Evolutionary conservation across 768 basidiomycete genomes (phyloP), one percentile per base, ranked within the genome.

Genomic region (Russula sp.): DNA sequence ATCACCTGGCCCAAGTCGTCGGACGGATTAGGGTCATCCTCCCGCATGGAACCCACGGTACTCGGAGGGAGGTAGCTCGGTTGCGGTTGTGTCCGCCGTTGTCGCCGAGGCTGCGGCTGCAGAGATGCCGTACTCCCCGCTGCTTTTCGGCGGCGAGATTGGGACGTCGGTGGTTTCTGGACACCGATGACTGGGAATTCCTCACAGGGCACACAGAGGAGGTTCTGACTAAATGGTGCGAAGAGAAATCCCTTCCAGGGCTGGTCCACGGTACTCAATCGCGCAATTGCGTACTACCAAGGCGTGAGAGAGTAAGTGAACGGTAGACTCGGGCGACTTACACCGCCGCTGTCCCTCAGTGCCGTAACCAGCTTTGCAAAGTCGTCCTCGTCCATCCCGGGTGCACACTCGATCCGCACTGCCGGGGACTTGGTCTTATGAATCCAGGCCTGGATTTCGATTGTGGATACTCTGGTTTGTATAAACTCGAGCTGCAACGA

Each of bases 381-480:
- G 22, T 55, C 4, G 8, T 4, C 2, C 0, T 32, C 13, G 20
- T 22, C 48, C n/a, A 32, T 29, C 36, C 14, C 48, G 7, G 25
- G 25, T 29, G 25, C 25, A 29, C 48, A 5, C 16, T 9, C 16
- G 20, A 59, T 36, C 5, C 34, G 42, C 22, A 32, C 32, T 8
- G 56, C 20, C 8, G 51, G n/a, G 6, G 65, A 46, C 18, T 49
- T 38, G 41, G 14, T 38, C 8, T 45, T 34, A 25, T 14, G 29
- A 13, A 62, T 47, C 58, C 61, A 59, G 29, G 47, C 20, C 16
- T 60, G 48, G 5, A 66, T 29, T 3, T 57, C 61, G 25, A 41
- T 14, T 5, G 20, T 50, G 41, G 7, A 7, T 22, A 43, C 22
- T 34, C 32, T 20, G 8, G 48, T 14, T 5, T 22, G 25, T 29